Percentiles rank a stretch among this genome's conserved stretches.
Evolutionary conservation across 1,284 basidiomycete genomes (phyloP).

Genomic region (Puccinia polysora): DNA sequence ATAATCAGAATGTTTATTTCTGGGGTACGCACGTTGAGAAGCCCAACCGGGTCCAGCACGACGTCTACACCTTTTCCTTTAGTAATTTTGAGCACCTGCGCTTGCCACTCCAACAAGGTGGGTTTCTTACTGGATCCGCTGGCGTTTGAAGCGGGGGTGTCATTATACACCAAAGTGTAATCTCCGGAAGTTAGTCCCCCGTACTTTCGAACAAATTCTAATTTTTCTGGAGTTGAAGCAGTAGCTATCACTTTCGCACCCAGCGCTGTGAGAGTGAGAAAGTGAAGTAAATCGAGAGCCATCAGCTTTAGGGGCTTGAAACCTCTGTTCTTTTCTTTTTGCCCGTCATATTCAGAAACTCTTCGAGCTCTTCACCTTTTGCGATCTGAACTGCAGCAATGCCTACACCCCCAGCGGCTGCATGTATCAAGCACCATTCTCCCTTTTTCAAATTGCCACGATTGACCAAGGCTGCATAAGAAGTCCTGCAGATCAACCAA

Average conservation of each 20-base stretch:
- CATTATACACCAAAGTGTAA: slow-evolving; percentile 49
- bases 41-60: slow-evolving; percentile 82
- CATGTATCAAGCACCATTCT: slow-evolving; percentile 73
- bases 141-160: slow-evolving; percentile 48
- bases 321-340: neutral
- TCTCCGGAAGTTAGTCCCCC: slow-evolving; percentile 55
- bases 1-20: neutral
- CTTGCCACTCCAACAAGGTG: slow-evolving; percentile 50
- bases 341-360: neutral
- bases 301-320: neutral
- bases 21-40: slow-evolving; percentile 55
- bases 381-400: slow-evolving; percentile 84
- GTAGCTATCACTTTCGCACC: slow-evolving; percentile 56
- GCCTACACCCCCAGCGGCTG: slow-evolving; percentile 72
- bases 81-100: slow-evolving; percentile 63
- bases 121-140: slow-evolving; percentile 48
- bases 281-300: neutral
- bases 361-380: slow-evolving; percentile 60
- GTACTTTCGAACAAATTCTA: slow-evolving; percentile 53
- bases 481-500: slow-evolving; percentile 56
- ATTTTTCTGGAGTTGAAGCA: slow-evolving; percentile 53
- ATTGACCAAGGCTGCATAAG: slow-evolving; percentile 81
- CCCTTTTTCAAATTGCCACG: slow-evolving; percentile 60
- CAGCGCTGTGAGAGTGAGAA: slow-evolving; percentile 44
- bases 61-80: slow-evolving; percentile 68